Evolutionary conservation across 2,329 filamentous ascomycete genomes (phyloP), one percentile per base, ranked within the genome.

Genomic region (Rosellinia necatrix): DNA sequence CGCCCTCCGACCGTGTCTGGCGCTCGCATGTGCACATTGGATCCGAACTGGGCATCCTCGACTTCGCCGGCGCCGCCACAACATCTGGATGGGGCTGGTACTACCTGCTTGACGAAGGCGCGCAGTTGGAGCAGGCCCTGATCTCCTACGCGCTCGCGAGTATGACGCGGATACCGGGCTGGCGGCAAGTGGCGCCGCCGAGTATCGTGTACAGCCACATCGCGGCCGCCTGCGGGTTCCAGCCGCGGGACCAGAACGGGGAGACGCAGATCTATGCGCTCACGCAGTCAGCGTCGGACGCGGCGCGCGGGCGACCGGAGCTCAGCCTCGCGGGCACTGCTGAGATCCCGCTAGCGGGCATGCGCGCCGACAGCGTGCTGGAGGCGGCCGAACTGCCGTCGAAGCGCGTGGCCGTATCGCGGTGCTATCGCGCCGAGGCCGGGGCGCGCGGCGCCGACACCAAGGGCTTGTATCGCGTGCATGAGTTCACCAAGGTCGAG

Each of bases 401-500:
- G 34, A 93, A 91, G 71, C 80, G 87, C 15, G 91, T 96, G 3
- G 94, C 90, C 13, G 86, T 90, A 1, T 96, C 91, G 53, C 83
- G 94, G n/a, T 96, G 92, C 78, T 99, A 96, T 75, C 89, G 94
- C 49, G 94, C 94, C 40, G 94, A 99, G 76, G 94, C 94, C 0
- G 94, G 94, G 27, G 90, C 92, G 1, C 82, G 93, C 34, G 94
- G 94, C 25, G 87, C 89, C 21, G 91, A 94, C 65, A 96, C 92
- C 1, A 97, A 96, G 75, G 94, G 94, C 4, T 78, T 99, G 1
- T 99, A 97, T 75, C 88, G 94, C 24, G 94, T 99, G 3, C 94
- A 99, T 74, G 94, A 99, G 74, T 99, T 99, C 75, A 96, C 92
- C 24, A 99, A 99, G 72, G 93, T 99, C 0, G 94, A 99, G 74